Base-by-base conservation (phyloP, 1,139 yeast genomes). In the Petasospora fabianii region DNA sequence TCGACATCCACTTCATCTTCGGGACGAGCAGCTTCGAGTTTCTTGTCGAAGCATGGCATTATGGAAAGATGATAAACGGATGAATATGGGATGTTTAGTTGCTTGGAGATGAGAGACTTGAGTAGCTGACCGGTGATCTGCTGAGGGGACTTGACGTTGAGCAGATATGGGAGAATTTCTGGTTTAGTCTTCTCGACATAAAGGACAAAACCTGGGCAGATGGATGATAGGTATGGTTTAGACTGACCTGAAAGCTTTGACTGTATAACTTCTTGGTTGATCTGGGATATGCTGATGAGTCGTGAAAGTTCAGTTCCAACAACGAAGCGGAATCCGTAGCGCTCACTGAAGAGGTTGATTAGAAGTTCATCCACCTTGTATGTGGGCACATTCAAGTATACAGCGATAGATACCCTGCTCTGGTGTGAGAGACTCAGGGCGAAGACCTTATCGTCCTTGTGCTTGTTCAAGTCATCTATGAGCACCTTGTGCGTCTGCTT, bases 11-110 rank as follows among this genome's bases (percentile, higher is more conserved):
- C 97, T 51, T 86, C 96, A 12, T 62, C 60, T 50, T 87, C 96
- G 0, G 86, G 82, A 44, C 97, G 69, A 3, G 97, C 90, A 27
- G 97, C 94, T 63, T 92, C 99, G 29, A 92, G 70, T 61, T 92
- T 92, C 64, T 92, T 92, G 61, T 92, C 99, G 59, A 92, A 92
- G 54, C 97, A 92, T 1, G 98, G 97, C 97, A 92, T 90, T 21
- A 92, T 69, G 12, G 94, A 75, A 44, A 92, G 64, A 59, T 90
- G 97, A 56, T 86, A 94, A 0, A 87, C 64, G 4, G 73, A 55
- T 0, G 62, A 59, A 10, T 65, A 49, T 14, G 51, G 56, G 41
- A 59, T 61, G 24, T 52, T 58, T 44, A 65, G 50, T 26, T 73
- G 74, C 12, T 56, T 51, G 1, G 79, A 61, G 5, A 79, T 64